Base-by-base conservation (phyloP, 2,329 filamentous ascomycete genomes). In the Madurella mycetomatis region DNA sequence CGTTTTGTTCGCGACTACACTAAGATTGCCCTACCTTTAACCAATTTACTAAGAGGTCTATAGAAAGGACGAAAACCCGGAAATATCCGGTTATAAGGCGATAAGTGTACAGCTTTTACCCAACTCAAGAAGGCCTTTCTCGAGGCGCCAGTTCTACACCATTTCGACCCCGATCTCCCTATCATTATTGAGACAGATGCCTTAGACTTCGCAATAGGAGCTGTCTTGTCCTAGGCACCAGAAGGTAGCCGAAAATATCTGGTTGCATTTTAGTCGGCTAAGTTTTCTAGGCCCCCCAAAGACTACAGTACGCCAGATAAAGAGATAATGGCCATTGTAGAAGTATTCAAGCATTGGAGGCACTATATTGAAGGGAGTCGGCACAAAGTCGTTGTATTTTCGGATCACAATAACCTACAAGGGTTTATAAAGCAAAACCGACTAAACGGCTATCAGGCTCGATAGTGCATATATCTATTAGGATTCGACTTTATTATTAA, bases 331-430 rank as follows among this genome's bases (percentile, higher is more conserved):
- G 41, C 11, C 0, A 50, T 50, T 37, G 13, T 50, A 12, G 39
- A 49, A 18, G 5, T n/a, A 1, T 43, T 49, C 15, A 49, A 43
- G 9, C 13, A 49, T 25, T 49, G 7, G 47, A 31, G 39, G 19
- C 12, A 49, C 12, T 49, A 49, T 16, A 12, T 49, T 0, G 40
- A 49, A 9, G 47, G 47, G 4, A 49, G 11, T 43, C n/a, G 0
- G 5, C 19, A 49, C 11, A 5, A n/a, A 34, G 12, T 49, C 11
- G 19, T 11, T 1, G 11, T 49, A 5, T 19, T 42, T 32, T 49
- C 40, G 13, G 47, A 49, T 25, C n/a, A 49, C n/a, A 49, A 49
- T 25, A 49, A 49, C 25, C 32, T 47, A 7, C 12, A 47, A 25
- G 19, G 47, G 11, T 49, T 49, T 25, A 49, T 49, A 25, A 49